Evolutionary conservation across 108 stramenopile species (phyloP).

Genomic region (Fragilaria crotonensis): DNA sequence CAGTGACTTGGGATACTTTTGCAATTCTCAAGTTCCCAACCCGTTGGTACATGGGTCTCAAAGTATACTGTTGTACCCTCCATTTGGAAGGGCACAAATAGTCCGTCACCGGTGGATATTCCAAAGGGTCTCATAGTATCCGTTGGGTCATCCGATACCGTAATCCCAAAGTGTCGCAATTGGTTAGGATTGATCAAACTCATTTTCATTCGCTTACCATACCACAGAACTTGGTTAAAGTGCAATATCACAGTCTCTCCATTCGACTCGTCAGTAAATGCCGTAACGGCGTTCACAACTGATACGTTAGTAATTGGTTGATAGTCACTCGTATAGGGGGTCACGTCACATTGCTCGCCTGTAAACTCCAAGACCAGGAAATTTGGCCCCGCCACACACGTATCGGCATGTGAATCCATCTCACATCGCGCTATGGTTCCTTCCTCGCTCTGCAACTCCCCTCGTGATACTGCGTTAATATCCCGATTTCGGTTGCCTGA

Average conservation of each 20-base stretch:
- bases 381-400: not conserved
- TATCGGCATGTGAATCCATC: not conserved
- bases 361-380: not conserved
- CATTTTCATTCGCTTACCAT: conserved; percentile 9
- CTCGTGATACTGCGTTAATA: too few relatives aligned
- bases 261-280: not conserved
- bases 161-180: too few relatives aligned
- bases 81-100: not conserved
- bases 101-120: not conserved
- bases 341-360: not conserved
- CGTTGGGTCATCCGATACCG: not conserved
- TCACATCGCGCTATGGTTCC: too few relatives aligned
- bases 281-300: conserved; percentile 16
- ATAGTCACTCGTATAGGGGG: not conserved
- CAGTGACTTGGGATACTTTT: not conserved
- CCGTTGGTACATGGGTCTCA: not conserved
- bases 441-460: too few relatives aligned
- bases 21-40: not conserved
- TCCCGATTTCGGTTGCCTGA: too few relatives aligned
- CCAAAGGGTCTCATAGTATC: not conserved
- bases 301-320: conserved; percentile 21
- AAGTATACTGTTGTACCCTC: too few relatives aligned
- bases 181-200: too few relatives aligned
- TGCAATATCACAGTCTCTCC: conserved; percentile 19
- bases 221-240: conserved; percentile 23